Base-by-base conservation (phyloP, 2,329 filamentous ascomycete species). In the Volutella citrinella region DNA sequence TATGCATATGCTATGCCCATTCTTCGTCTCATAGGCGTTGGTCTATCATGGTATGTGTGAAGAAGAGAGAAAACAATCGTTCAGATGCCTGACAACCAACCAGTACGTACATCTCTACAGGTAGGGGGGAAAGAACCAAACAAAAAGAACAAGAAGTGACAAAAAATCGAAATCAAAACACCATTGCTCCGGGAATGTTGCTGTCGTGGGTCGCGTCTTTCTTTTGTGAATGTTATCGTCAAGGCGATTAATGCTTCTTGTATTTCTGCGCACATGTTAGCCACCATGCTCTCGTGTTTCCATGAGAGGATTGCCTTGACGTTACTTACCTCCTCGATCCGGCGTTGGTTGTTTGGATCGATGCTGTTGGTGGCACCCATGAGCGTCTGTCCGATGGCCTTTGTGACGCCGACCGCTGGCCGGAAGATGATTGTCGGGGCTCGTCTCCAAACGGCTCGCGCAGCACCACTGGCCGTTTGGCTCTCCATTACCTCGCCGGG, bases 371-470 rank as follows among this genome's bases (percentile, higher is more conserved):
- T 94, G 11, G 90, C 91, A 6, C 94, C 93, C 65, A 97, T 74
- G 38, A 98, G 68, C 22, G 91, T 88, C 67, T 94, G 87, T 8
- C 89, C 87, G 30, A 95, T 81, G 0, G 84, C 91, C 61, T 91
- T 91, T 21, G 84, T 88, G 7, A 89, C 87, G 1, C 91, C 94
- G 51, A 97, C 88, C 5, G 89, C 87, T 7, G 93, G 93, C 35
- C 90, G 72, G 48, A 98, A 78, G 32, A 98, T 84, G 14, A 97
- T 87, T 0, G 90, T 96, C n/a, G 93, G 93, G 19, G 90, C 89
- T 49, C 87, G 79, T 59, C 77, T 83, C 41, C 83, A 73, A 13
- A 98, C 80, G 3, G 84, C 90, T 52, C 71, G 80, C 11, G 88
- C 87, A 2, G 86, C 88, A 3, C 87, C 88, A 25, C 81, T 78